Base-by-base conservation (phyloP, 495 filamentous ascomycete genomes). In the Hyaloscypha hepaticicola region DNA sequence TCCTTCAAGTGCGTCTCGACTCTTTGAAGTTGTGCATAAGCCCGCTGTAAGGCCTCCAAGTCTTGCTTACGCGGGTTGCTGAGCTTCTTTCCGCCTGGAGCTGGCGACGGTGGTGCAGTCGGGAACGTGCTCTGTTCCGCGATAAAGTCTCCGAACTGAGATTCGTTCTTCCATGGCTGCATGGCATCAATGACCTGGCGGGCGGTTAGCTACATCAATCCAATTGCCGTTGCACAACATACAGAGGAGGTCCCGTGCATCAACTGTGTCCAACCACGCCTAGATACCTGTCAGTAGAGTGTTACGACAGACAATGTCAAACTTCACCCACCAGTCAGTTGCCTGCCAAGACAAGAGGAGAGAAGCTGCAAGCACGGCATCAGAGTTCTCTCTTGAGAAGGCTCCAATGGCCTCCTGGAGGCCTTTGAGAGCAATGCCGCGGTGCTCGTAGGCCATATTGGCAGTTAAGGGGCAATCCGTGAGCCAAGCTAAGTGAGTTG, bases 311-410 rank as follows among this genome's bases (percentile, higher is more conserved):
- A 28, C 63, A 55, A 45, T 58, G 56, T 51, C 60, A 61, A 51
- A 57, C 50, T 41, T 48, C 70, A 81, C 91, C 82, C 80, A 97
- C 95, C 93, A 97, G 78, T 98, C 95, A 67, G 88, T 92, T 64
- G 91, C 90, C 78, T 98, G 95, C 96, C 96, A 99, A 52, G 94
- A 94, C 51, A 99, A 80, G 55, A 98, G 82, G 34, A 97, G 87
- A 14, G 93, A 98, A 27, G 95, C 91, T 58, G 93, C 95, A 29
- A 99, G 83, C 61, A 97, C 88, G 38, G 94, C 91, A 77, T 99
- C 94, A 16, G 90, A 92, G 69, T 93, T 97, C 45, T 88, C 87
- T 68, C 83, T 86, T 8, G 91, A 96, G 76, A 98, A 98, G 26
- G 82, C 80, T 31, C 86, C 87, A 67, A 97, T 93, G 19, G 92